These are phyloP conservation scores for Chrysopogon serrulatus DNA, from an alignment of 176 grass and related monocot species.

Conservation along the genomic window DNA sequence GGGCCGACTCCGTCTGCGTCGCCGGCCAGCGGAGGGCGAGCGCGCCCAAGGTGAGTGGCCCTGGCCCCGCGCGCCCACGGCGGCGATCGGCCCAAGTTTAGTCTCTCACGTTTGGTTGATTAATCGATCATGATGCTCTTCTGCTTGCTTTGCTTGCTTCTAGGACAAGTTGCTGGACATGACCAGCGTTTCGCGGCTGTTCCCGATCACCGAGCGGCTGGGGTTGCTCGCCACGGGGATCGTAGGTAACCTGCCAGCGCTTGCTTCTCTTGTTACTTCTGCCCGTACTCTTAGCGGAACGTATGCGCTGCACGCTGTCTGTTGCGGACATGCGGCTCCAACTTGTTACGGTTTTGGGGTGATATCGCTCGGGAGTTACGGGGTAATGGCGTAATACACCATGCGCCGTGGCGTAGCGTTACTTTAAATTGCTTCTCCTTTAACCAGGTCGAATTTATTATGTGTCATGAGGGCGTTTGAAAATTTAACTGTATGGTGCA, in stretches of 20 bases:
- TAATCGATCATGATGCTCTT: not conserved
- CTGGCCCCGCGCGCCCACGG: not conserved
- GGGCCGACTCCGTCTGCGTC: conserved; percentile 47
- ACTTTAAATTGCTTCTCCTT: no score
- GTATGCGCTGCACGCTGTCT: not conserved
- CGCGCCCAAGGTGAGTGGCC: not conserved
- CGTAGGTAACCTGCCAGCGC: conserved; percentile 21
- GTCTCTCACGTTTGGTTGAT: not conserved
- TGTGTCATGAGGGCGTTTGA: not conserved
- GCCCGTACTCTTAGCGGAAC: not conserved
- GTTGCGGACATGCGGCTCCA: not conserved
- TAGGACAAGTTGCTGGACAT: conserved; percentile 53
- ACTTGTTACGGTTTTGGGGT: not conserved
- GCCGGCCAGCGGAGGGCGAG: conserved; percentile 33
- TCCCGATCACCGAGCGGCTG: conserved; percentile 49
- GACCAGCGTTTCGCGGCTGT: conserved; percentile 33
- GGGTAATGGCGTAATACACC: not conserved
- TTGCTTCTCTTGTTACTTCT: not conserved
- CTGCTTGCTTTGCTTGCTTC: not conserved
- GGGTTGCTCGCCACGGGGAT: conserved; percentile 52
- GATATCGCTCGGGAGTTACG: not conserved
- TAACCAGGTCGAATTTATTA: no score
- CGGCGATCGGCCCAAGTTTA: not conserved
- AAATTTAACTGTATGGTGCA: not conserved
- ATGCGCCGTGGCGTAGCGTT: not conserved